These are phyloP conservation scores for Echinochloa phyllopogon DNA, from an alignment of 176 grass and related monocot genomes.

Conservation along the genomic window DNA sequence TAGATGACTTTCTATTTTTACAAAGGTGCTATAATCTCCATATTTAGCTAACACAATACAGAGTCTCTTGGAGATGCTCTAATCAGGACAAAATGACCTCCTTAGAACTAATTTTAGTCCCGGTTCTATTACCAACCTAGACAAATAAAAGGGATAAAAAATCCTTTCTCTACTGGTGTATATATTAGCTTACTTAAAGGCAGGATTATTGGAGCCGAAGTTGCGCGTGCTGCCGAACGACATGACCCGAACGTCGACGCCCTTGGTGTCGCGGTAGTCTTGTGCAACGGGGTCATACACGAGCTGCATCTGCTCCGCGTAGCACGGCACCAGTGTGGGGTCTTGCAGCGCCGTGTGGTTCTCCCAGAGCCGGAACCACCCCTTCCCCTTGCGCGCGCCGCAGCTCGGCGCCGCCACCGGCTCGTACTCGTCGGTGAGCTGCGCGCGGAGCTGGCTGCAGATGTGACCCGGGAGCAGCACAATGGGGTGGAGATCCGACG, in stretches of 20 bases:
- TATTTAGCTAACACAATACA: no score
- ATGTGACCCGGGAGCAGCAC: not conserved
- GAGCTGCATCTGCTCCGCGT: not conserved
- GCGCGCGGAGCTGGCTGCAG: conserved; percentile 6
- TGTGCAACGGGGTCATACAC: not conserved
- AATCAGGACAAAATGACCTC: no score
- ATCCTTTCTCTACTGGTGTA: no score
- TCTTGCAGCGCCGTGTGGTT: conserved; percentile 8
- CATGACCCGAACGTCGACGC: not conserved
- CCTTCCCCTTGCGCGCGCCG: not conserved
- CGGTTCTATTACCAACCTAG: no score
- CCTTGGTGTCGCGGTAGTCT: not conserved
- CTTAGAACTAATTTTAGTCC: no score
- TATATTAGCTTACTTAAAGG: no score
- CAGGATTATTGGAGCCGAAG: not conserved
- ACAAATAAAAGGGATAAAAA: no score
- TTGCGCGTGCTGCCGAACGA: not conserved
- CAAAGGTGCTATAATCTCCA: no score
- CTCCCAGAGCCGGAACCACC: not conserved
- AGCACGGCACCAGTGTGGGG: not conserved
- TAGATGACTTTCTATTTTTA: no score
- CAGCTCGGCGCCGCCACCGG: not conserved
- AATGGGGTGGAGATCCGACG: not conserved
- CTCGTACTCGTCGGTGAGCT: not conserved
- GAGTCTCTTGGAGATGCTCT: no score